Evolutionary conservation across 1,284 basidiomycete genomes (phyloP).

Genomic region (Apiotrichum porosum): DNA sequence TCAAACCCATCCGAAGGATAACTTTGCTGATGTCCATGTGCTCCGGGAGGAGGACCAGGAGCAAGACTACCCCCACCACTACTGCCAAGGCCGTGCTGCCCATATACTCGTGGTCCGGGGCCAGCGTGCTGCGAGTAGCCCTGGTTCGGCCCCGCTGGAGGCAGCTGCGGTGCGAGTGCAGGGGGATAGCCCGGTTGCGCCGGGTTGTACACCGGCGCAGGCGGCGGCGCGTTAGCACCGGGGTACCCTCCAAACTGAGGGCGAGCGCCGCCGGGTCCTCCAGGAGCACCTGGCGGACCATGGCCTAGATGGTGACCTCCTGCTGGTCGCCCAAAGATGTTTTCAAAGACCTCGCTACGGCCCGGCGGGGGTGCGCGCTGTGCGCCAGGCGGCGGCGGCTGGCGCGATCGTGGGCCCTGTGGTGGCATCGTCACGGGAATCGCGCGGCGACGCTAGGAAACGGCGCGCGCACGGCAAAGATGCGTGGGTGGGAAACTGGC

Average conservation of each 20-base stretch:
- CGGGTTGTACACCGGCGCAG: not conserved
- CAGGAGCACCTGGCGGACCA: constrained; percentile 2
- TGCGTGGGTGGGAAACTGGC: no score
- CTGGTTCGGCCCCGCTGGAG: constrained; percentile 1
- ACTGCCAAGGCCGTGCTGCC: no score
- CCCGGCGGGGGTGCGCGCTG: constrained; percentile 9
- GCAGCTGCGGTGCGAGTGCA: no score
- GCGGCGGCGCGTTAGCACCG: not conserved
- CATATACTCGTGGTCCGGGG: no score
- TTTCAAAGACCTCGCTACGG: constrained; percentile 47
- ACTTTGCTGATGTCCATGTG: no score
- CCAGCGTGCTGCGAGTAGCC: no score
- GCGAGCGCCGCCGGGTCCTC: not conserved
- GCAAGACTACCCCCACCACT: no score
- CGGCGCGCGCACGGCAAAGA: no score
- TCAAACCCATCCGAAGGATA: no score
- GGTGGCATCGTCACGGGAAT: constrained; percentile 3
- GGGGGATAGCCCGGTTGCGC: constrained; percentile 9
- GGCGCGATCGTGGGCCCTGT: constrained; percentile 8
- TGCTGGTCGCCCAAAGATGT: constrained; percentile 47
- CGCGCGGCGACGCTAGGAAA: no score
- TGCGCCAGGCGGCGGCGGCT: not conserved
- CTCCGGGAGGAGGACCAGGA: no score
- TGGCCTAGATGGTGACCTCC: constrained; percentile 42
- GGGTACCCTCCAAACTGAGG: not conserved